Evolutionary conservation across 2,329 filamentous ascomycete genomes (phyloP), one percentile per base, ranked within the genome.

Genomic region (Exserohilum turcica): DNA sequence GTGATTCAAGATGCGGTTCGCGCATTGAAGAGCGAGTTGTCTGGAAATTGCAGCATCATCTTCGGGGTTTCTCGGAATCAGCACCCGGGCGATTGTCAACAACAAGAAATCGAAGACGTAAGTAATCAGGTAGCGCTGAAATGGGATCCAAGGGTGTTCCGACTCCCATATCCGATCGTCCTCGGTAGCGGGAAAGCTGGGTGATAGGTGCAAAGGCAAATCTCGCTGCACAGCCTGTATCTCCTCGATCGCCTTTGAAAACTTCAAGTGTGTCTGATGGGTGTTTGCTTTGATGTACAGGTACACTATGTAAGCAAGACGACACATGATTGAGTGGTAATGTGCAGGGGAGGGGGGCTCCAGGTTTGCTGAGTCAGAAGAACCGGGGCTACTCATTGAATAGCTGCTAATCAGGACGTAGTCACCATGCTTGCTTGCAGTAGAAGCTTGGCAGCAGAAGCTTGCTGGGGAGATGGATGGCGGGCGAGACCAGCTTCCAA

Each of bases 261-360:
- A 54, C 12, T 57, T 55, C 16, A 54, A 7, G 16, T 40, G 35
- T n/a, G 54, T 55, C 21, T 57, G 54, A 28, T 57, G 52, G 6
- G 54, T 55, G 21, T 57, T 55, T 33, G 43, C 54, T 40, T 57
- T 57, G 43, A 57, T 55, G 38, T 57, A 55, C 3, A 57, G 31
- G 31, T 57, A 57, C 16, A 57, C 21, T 18, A 57, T 51, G 27
- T 57, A 57, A 10, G 54, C 18, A 28, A 57, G 38, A 19, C 51
- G 51, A 13, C 42, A 51, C 51, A 57, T 48, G 21, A 51, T 57
- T 15, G 54, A 51, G 9, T 54, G 54, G 15, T 54, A 57, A 37
- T 54, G 54, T n/a, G 40, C 44, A 31, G 51, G 54, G 13, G 54
- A 54, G 31, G 54, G 54, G 12, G 36, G 43, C 21, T 27, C 43